phyloP scores from a whole-genome alignment of 2,329 filamentous ascomycete genomes.

The Cyclaneusma minus region DNA sequence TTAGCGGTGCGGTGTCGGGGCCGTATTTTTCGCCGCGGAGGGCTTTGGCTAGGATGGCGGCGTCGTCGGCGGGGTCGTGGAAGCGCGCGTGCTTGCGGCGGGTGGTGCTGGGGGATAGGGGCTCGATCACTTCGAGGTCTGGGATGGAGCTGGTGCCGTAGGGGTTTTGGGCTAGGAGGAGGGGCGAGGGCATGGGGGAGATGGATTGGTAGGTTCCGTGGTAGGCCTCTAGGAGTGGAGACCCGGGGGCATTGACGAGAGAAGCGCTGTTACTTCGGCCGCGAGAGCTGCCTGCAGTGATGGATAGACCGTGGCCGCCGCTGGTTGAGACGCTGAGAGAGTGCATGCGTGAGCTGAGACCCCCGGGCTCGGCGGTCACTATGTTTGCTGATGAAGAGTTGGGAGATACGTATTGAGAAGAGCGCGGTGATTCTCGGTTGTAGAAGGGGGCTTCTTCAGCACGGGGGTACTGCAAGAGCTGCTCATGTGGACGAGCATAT shows the following conservation, averaged over 20 bases:
- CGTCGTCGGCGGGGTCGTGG: conserved; percentile 72
- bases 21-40: conserved; percentile 39
- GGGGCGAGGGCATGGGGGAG: conserved; percentile 82
- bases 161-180: conserved; percentile 36
- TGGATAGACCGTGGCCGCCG: conserved; percentile 11
- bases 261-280: conserved; percentile 19
- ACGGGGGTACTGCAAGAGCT: conserved; percentile 3
- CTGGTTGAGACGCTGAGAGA: conserved; percentile 15
- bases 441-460: conserved; percentile 7
- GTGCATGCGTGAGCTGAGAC: conserved; percentile 13
- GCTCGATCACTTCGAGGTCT: conserved; percentile 25
- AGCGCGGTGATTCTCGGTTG: conserved; percentile 5
- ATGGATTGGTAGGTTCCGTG: conserved; percentile 87
- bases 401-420: conserved; percentile 5
- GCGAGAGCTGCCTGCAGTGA: too few species aligned
- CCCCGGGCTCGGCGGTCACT: conserved; percentile 15
- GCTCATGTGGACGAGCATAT: conserved; percentile 22
- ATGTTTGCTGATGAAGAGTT: conserved; percentile 11
- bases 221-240: conserved; percentile 82
- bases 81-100: conserved; percentile 54
- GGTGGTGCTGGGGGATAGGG: conserved; percentile 35
- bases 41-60: conserved; percentile 58
- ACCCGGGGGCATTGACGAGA: conserved; percentile 49
- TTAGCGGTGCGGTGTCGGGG: conserved; percentile 55
- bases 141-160: conserved; percentile 30